Evolutionary conservation across 768 basidiomycete genomes (phyloP).

Genomic region (Calocera viscosa): DNA sequence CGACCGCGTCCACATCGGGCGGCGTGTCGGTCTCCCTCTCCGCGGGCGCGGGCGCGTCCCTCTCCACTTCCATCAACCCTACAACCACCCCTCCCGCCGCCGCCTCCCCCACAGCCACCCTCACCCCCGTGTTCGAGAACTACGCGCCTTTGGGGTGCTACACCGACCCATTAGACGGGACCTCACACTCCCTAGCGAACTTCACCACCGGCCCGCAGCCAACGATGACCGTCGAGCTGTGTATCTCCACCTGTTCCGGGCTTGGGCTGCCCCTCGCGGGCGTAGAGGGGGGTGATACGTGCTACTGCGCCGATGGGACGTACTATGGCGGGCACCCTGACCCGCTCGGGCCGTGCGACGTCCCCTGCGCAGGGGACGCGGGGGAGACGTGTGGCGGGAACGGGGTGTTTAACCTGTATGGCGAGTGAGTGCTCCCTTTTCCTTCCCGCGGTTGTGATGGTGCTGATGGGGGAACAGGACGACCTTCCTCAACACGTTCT

Average conservation of each 20-base stretch:
- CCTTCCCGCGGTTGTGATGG: too few relatives aligned
- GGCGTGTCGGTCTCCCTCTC: too few relatives aligned
- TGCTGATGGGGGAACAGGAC: too few relatives aligned
- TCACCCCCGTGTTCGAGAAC: background rate
- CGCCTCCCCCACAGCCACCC: background rate
- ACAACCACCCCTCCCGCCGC: background rate
- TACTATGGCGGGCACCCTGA: constrained; percentile 4
- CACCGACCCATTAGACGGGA: background rate
- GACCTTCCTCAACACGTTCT: too few relatives aligned
- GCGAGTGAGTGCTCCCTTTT: too few relatives aligned
- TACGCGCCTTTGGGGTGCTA: background rate
- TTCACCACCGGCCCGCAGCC: background rate
- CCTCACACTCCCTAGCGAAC: background rate
- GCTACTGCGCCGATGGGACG: constrained; percentile 3
- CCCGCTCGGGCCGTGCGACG: background rate
- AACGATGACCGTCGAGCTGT: background rate
- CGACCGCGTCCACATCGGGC: background rate
- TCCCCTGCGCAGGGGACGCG: background rate
- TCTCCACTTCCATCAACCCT: background rate
- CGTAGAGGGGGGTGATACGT: background rate
- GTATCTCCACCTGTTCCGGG: background rate
- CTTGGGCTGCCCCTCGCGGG: background rate
- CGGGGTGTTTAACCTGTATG: background rate
- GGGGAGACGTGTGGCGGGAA: background rate
- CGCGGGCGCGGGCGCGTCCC: background rate